Conservation (phyloP, 2,329 filamentous ascomycete species). For the Lasiodiplodia theobromae region DNA sequence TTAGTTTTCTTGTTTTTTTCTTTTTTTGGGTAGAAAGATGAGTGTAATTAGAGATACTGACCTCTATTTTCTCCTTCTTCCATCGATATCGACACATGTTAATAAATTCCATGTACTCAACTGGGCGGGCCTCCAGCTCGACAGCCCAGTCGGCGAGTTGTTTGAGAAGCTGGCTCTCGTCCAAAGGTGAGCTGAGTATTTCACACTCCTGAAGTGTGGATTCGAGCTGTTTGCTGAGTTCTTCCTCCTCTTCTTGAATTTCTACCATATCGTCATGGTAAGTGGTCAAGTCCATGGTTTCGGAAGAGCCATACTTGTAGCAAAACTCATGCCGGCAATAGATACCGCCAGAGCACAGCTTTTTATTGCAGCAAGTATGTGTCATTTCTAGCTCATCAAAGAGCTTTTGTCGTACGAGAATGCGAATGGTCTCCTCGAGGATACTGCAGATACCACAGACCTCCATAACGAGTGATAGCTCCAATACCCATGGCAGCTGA, state of each 20-base stretch:
- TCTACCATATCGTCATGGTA: neutral
- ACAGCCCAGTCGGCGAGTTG: neutral
- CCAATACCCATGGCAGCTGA: neutral
- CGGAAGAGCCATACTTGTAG: neutral
- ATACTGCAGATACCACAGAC: neutral
- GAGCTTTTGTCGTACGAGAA: neutral
- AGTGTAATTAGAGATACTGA: no score
- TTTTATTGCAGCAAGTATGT: neutral
- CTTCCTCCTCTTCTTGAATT: neutral
- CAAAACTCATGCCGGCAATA: neutral
- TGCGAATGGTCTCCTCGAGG: neutral
- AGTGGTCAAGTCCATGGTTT: neutral
- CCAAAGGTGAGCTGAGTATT: neutral
- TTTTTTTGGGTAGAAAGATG: no score
- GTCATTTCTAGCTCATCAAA: neutral
- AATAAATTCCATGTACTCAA: no score
- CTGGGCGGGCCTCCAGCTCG: neutral
- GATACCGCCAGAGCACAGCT: accelerated
- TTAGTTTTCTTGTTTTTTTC: no score
- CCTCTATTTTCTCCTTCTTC: no score
- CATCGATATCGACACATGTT: no score
- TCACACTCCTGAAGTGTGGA: accelerated
- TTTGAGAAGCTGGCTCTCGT: accelerated
- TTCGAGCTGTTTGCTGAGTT: neutral
- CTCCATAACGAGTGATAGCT: neutral